phyloP scores from a whole-genome alignment of 352 stramenopile genomes.

The Pythium diclinum region DNA sequence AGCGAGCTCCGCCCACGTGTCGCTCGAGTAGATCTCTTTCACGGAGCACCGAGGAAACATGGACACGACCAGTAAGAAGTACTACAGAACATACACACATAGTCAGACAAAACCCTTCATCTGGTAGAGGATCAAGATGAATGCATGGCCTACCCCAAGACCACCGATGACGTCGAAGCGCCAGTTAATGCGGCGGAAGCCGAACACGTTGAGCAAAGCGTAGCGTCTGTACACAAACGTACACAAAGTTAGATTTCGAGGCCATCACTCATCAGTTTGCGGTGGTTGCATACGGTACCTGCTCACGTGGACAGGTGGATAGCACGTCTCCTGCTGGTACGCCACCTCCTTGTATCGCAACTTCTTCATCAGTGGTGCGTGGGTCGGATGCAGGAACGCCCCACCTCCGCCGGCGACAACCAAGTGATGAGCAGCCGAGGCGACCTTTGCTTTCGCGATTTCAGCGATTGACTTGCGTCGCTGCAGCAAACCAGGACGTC shows the following conservation, averaged over 20 bases:
- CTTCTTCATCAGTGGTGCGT: slow-evolving; percentile 54
- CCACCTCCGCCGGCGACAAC: slow-evolving; percentile 90
- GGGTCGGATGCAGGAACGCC: slow-evolving; percentile 88
- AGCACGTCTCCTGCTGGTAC: slow-evolving; percentile 82
- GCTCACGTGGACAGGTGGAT: slow-evolving; percentile 79
- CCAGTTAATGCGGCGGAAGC: slow-evolving; percentile 93
- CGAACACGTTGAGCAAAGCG: slow-evolving; percentile 78
- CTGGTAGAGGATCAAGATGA: not conserved
- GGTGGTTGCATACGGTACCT: slow-evolving; percentile 31
- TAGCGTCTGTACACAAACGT: slow-evolving; percentile 52
- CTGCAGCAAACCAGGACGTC: slow-evolving; percentile 1
- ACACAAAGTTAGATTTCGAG: slow-evolving; percentile 3
- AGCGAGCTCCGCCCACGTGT: slow-evolving; percentile 42
- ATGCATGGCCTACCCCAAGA: slow-evolving; percentile 51
- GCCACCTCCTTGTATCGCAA: slow-evolving; percentile 59
- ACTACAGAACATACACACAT: slow-evolving; percentile 32
- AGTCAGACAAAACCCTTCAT: not conserved
- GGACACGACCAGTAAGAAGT: slow-evolving; percentile 89
- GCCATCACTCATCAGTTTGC: not conserved
- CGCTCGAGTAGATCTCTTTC: slow-evolving; percentile 56
- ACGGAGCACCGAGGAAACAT: slow-evolving; percentile 92
- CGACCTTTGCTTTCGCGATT: slow-evolving; percentile 9
- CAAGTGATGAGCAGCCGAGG: slow-evolving; percentile 48
- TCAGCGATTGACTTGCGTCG: not conserved
- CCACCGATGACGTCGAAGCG: slow-evolving; percentile 90